phyloP scores from a whole-genome alignment of 1,284 basidiomycete species.

The Pseudozyma pruni region DNA sequence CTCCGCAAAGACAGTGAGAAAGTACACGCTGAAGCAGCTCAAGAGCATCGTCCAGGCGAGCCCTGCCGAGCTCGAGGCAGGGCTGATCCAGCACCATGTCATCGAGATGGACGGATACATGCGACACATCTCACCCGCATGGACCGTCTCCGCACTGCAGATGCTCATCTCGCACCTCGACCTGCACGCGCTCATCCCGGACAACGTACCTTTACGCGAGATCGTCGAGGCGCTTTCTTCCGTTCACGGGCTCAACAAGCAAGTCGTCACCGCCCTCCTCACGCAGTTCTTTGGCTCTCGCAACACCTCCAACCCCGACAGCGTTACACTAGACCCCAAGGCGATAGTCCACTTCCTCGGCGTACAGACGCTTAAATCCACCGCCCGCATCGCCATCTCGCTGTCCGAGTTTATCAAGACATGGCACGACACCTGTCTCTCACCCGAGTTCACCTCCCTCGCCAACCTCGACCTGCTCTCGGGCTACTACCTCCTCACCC shows the following conservation, averaged over 20 bases:
- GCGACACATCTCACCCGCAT: slow-evolving; percentile 51
- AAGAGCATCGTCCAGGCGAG: slow-evolving; percentile 62
- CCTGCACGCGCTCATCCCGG: slow-evolving; percentile 48
- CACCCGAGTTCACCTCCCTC: slow-evolving; percentile 16
- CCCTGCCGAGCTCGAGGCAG: slow-evolving; percentile 50
- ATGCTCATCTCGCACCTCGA: slow-evolving; percentile 56
- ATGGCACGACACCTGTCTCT: slow-evolving; percentile 34
- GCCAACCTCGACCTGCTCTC: slow-evolving; percentile 29
- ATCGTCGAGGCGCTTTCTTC: slow-evolving; percentile 37
- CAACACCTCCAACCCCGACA: background rate
- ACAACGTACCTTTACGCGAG: slow-evolving; percentile 45
- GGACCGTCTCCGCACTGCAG: slow-evolving; percentile 39
- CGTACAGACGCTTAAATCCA: slow-evolving; percentile 40
- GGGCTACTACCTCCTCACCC: slow-evolving; percentile 51
- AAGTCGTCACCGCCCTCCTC: slow-evolving; percentile 50
- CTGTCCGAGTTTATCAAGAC: slow-evolving; percentile 26
- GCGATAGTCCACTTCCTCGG: slow-evolving; percentile 52
- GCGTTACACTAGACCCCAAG: slow-evolving; percentile 36
- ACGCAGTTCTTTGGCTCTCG: slow-evolving; percentile 55
- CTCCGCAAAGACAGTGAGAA: slow-evolving; percentile 16
- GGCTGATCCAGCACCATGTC: slow-evolving; percentile 46
- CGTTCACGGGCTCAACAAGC: slow-evolving; percentile 28
- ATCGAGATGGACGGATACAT: slow-evolving; percentile 56
- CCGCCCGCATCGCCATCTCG: slow-evolving; percentile 27
- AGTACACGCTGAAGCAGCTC: slow-evolving; percentile 60